Percentiles rank a stretch among this genome's conserved stretches.
phyloP scores from a whole-genome alignment of 1,284 basidiomycete species.

The Xanthoconium separans region DNA sequence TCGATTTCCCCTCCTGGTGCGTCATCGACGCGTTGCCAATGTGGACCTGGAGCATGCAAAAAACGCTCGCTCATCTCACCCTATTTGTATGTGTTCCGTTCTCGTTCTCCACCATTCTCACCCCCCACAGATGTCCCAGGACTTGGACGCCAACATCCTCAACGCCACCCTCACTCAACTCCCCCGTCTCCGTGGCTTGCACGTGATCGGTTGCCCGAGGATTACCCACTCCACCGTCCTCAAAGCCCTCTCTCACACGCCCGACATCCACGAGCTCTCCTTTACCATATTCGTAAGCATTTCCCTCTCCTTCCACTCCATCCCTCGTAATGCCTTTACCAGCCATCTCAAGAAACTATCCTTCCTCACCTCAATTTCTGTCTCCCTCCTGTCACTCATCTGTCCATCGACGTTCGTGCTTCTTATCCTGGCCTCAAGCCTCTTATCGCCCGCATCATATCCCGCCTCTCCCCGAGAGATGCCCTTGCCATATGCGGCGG shows the following conservation, averaged over 20 bases:
- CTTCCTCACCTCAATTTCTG: constrained; percentile 37
- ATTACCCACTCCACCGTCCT: constrained; percentile 52
- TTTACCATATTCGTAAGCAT: constrained; percentile 53
- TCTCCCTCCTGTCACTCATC: constrained; percentile 43
- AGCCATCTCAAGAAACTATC: constrained; percentile 29
- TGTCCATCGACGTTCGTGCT: constrained; percentile 51
- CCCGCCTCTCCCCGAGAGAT: constrained; percentile 17
- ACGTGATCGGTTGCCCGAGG: constrained; percentile 58
- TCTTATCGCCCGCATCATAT: constrained; percentile 18
- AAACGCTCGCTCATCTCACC: constrained; percentile 50
- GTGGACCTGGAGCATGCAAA: constrained; percentile 46
- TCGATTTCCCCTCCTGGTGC: constrained; percentile 62
- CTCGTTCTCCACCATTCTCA: background rate
- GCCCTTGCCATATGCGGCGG: constrained; percentile 29
- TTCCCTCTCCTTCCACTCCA: background rate
- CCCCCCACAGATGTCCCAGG: constrained; percentile 47
- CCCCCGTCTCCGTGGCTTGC: constrained; percentile 52
- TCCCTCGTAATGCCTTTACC: constrained; percentile 20
- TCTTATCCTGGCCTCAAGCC: constrained; percentile 19
- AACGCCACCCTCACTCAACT: constrained; percentile 47
- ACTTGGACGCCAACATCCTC: constrained; percentile 52
- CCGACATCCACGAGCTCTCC: constrained; percentile 56
- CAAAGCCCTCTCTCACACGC: constrained; percentile 44
- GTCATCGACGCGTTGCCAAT: constrained; percentile 54
- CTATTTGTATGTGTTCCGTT: constrained; percentile 47